Percentiles rank a stretch among this genome's conserved stretches.
These are phyloP conservation scores for Arthroderma sp. DNA, from an alignment of 2,329 filamentous ascomycete genomes.

Conservation along the genomic window DNA sequence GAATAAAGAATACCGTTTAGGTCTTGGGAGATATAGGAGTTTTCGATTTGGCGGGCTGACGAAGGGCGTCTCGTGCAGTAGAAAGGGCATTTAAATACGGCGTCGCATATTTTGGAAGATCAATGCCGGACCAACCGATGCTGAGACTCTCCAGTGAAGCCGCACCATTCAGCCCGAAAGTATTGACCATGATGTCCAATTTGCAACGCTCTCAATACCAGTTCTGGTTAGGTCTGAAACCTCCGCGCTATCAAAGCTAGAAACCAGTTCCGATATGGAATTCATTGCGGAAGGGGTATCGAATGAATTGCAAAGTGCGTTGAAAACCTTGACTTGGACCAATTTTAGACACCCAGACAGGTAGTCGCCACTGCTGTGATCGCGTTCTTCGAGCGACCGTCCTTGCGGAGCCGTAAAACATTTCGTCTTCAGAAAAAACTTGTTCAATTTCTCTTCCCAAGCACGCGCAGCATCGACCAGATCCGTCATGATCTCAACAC, in stretches of 20 bases:
- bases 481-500: slow-evolving; percentile 78
- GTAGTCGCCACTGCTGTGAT: slow-evolving; percentile 27
- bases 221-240: slow-evolving; percentile 35
- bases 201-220: slow-evolving; percentile 46
- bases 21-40: slow-evolving; percentile 29
- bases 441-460: slow-evolving; percentile 71
- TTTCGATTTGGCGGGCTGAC: slow-evolving; percentile 43
- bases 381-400: slow-evolving; percentile 12
- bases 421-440: slow-evolving; percentile 51
- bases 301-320: slow-evolving; percentile 68
- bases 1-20: slow-evolving; percentile 33
- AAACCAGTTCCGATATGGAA: slow-evolving; percentile 64
- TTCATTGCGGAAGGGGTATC: slow-evolving; percentile 72
- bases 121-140: slow-evolving; percentile 55
- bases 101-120: slow-evolving; percentile 48
- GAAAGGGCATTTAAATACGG: slow-evolving; percentile 49
- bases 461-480: slow-evolving; percentile 60
- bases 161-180: slow-evolving; percentile 58
- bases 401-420: slow-evolving; percentile 30
- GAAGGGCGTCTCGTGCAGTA: slow-evolving; percentile 45
- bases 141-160: slow-evolving; percentile 25
- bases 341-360: neutral
- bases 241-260: slow-evolving; percentile 54
- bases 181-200: slow-evolving; percentile 70
- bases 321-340: slow-evolving; percentile 26